phyloP scores from a whole-genome alignment of 805 yeast genomes.

The Nakazawaea ambrosiae region DNA sequence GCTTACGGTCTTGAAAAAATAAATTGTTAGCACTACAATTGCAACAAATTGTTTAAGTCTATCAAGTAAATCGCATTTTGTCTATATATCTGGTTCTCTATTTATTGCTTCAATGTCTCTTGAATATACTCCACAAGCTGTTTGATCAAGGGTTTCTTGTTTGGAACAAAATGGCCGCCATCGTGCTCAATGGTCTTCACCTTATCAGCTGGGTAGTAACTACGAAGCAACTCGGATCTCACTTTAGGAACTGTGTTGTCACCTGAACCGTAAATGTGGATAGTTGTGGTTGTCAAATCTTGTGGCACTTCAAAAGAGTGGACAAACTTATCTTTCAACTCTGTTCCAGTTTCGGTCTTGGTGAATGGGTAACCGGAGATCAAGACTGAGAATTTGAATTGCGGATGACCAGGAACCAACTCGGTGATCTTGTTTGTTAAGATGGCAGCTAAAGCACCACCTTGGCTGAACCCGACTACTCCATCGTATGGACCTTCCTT shows the following conservation, averaged over 20 bases:
- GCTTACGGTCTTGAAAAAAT: no score
- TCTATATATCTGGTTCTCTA: no score
- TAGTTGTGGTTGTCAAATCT: conserved; percentile 29
- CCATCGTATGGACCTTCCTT: conserved; percentile 73
- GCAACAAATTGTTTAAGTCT: no score
- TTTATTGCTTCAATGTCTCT: conserved; percentile 1
- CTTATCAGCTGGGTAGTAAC: conserved; percentile 38
- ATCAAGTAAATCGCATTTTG: no score
- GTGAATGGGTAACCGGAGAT: conserved; percentile 56
- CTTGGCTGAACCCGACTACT: conserved; percentile 78
- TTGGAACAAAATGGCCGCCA: conserved; percentile 91
- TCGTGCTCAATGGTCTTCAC: conserved; percentile 58
- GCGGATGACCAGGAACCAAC: conserved; percentile 35
- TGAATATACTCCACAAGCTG: conserved; percentile 5
- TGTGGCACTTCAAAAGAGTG: conserved; percentile 24
- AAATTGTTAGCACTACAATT: no score
- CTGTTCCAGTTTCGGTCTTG: conserved; percentile 28
- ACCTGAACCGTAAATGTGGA: conserved; percentile 68
- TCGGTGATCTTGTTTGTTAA: conserved; percentile 48
- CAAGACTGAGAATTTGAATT: conserved; percentile 59
- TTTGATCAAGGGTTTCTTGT: conserved; percentile 37
- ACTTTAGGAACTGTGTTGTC: conserved; percentile 71
- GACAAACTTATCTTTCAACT: conserved; percentile 25
- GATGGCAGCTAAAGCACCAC: conserved; percentile 71
- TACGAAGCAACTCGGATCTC: conserved; percentile 48